Evolutionary conservation across 192 early-diverging fungal genomes (phyloP), one percentile per base, ranked within the genome.

Genomic region (Spizellomyces sp.): DNA sequence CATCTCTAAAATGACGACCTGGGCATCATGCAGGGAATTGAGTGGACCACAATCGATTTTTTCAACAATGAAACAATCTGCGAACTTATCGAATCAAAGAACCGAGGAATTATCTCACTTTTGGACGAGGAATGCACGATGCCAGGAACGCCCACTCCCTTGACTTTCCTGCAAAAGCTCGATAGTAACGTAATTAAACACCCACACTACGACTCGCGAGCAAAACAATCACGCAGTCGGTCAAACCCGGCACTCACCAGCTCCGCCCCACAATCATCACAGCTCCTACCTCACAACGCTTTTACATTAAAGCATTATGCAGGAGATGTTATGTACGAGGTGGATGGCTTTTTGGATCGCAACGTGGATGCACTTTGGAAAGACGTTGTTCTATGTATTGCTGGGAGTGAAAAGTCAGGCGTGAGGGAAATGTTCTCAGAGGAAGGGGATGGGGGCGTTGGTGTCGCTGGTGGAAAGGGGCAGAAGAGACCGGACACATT

Each of bases 1-100:
- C 15, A 54, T 54, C 17, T 54, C 52, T 19, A 15, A 15, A n/a
- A 2, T 3, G 17, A 54, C 17, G 52, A 54, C 14, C 15, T 36
- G 27, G 27, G 27, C 27, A 36, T 36, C 27, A 36, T 36, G 27
- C 27, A 36, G 27, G 72, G 47, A 8, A 82, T 82, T 36, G 66
- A 54, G 5, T 82, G 81, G 81, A 45, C 46, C 10, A 61, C 92
- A 87, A 98, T 98, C 71, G 87, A 92, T 62, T 98, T 94, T 79
- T 93, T 93, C 79, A 95, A 98, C 83, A 98, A 98, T 81, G 93
- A 95, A 79, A 81, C 92, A 43, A 94, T 96, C 65, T 95, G 93
- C 77, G 96, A 98, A 50, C 82, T 98, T 22, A 98, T 98, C 69
- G 94, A 82, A 74, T 22, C 47, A 8, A 77, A 62, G 74, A 76